A percentile compares a stretch with the other conserved stretches of the same genome.
Evolutionary conservation across 257 asterid species (phyloP).

Genomic region (Leonotis leonurus): DNA sequence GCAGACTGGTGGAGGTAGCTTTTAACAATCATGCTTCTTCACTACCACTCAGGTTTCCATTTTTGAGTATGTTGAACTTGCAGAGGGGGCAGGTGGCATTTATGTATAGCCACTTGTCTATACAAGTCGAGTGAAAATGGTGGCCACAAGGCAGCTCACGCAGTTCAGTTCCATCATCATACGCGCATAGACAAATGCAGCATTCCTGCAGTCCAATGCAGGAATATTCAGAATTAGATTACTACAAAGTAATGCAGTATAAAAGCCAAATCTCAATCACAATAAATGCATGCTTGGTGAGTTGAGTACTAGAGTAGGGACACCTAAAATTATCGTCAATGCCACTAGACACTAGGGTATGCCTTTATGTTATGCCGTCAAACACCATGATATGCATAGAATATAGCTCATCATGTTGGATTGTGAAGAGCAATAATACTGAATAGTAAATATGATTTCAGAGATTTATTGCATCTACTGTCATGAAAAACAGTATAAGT

Average conservation of each 20-base stretch:
- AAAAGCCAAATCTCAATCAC: neutral
- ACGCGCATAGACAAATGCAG: slow-evolving; percentile 78
- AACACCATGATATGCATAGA: neutral
- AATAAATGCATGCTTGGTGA: neutral
- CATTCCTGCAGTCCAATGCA: slow-evolving; percentile 57
- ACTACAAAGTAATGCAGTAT: neutral
- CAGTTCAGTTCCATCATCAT: slow-evolving; percentile 76
- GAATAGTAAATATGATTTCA: no score
- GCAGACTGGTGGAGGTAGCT: neutral
- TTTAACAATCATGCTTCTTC: slow-evolving; percentile 45
- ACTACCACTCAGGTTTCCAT: slow-evolving; percentile 53
- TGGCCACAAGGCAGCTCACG: slow-evolving; percentile 92
- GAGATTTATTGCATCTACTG: neutral
- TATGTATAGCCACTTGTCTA: slow-evolving; percentile 81
- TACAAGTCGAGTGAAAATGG: slow-evolving; percentile 73
- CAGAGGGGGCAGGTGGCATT: slow-evolving; percentile 88
- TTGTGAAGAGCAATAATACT: no score
- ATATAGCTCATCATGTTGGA: no score
- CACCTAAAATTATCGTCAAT: neutral
- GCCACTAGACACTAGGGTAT: neutral
- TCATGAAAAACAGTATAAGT: neutral
- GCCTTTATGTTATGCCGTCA: neutral
- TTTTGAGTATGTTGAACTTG: slow-evolving; percentile 74
- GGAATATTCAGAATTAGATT: neutral
- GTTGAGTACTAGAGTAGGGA: neutral